Evolutionary conservation across 2,329 filamentous ascomycete genomes (phyloP).

Genomic region (Arthrobotrys iridis): DNA sequence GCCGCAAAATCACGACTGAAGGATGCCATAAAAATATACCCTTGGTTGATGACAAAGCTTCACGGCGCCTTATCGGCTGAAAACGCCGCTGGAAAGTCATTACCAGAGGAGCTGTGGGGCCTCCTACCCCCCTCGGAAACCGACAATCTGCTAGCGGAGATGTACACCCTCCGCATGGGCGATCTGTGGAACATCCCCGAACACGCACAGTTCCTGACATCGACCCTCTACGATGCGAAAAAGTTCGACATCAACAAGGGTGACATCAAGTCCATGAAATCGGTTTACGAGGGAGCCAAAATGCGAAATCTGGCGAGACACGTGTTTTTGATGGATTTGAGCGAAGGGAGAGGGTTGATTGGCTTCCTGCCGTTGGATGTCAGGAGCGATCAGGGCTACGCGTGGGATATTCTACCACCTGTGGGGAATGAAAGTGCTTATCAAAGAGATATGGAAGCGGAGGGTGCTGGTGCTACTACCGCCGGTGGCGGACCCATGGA

Average conservation of each 20-base stretch:
- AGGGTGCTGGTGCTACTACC: background rate
- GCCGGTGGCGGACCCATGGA: background rate
- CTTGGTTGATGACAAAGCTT: constrained; percentile 84
- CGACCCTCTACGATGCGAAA: constrained; percentile 58
- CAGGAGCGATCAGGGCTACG: constrained; percentile 73
- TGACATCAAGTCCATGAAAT: constrained; percentile 62
- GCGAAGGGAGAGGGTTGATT: constrained; percentile 72
- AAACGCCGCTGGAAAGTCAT: constrained; percentile 69
- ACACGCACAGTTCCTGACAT: constrained; percentile 73
- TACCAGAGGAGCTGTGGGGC: constrained; percentile 83
- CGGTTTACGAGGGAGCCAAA: constrained; percentile 62
- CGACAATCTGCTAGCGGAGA: constrained; percentile 74
- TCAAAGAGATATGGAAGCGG: constrained; percentile 42
- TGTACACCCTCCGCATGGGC: constrained; percentile 80
- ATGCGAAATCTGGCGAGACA: constrained; percentile 74
- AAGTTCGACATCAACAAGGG: constrained; percentile 62
- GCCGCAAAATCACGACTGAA: constrained; percentile 74
- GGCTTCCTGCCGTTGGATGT: constrained; percentile 73
- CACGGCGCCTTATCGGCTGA: constrained; percentile 73
- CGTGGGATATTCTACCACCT: constrained; percentile 85
- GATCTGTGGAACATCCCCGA: constrained; percentile 87
- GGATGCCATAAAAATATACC: constrained; percentile 75
- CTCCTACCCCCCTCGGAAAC: constrained; percentile 72
- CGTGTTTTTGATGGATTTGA: constrained; percentile 75
- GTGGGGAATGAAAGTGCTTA: constrained; percentile 60